These are phyloP conservation scores for Globisporangium paroecandrum DNA, from an alignment of 352 stramenopile species.

Conservation along the genomic window DNA sequence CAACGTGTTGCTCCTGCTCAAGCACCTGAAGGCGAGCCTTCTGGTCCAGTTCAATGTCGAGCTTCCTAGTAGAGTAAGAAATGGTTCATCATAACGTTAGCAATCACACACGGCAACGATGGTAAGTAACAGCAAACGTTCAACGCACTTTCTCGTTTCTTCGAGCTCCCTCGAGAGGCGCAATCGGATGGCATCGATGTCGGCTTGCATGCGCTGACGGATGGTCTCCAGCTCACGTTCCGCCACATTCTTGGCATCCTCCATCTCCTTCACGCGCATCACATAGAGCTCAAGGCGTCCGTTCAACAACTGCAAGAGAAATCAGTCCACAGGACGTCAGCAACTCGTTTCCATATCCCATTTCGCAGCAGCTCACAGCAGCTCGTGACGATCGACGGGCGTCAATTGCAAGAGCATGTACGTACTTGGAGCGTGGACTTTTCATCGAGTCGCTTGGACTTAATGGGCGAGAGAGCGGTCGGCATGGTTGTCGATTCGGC, in stretches of 20 bases:
- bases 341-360: not conserved
- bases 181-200: constrained; percentile 58
- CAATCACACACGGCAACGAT: not conserved
- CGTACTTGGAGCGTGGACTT: constrained; percentile 73
- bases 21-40: constrained; percentile 68
- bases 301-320: constrained; percentile 57
- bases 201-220: constrained; percentile 72
- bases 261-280: constrained; percentile 78
- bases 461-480: constrained; percentile 73
- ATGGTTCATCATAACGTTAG: not conserved
- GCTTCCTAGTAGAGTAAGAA: constrained; percentile 34
- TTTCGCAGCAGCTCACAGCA: not conserved
- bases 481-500: constrained; percentile 27
- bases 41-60: constrained; percentile 72
- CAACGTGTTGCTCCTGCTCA: constrained; percentile 76
- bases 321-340: constrained; percentile 6
- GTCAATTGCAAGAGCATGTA: not conserved
- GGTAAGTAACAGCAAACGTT: not conserved
- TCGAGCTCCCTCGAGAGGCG: constrained; percentile 70
- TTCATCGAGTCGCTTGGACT: constrained; percentile 82
- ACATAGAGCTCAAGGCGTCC: constrained; percentile 82
- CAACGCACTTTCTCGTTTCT: constrained; percentile 61
- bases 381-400: constrained; percentile 9
- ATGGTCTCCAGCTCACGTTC: constrained; percentile 82
- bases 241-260: constrained; percentile 65